A percentile compares a stretch with the other conserved stretches of the same genome.
phyloP scores from a whole-genome alignment of 2,329 filamentous ascomycete species.

The Hymenoscyphus albidus region DNA sequence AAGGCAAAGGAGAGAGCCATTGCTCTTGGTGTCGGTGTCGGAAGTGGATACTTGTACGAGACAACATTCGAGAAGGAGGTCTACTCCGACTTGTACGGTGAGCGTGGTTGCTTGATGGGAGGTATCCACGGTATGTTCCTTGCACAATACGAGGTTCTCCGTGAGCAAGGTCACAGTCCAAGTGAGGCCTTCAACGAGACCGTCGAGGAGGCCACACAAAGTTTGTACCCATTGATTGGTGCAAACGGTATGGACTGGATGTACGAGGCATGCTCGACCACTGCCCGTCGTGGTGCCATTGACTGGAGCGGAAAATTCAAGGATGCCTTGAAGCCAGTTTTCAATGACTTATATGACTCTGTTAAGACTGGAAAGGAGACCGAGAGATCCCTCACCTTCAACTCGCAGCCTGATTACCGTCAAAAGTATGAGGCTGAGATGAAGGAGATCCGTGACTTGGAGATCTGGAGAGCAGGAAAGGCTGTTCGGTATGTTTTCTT shows the following conservation, averaged over 20 bases:
- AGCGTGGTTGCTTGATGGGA: slow-evolving; percentile 99
- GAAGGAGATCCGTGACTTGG: slow-evolving; percentile 94
- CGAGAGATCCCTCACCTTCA: slow-evolving; percentile 94
- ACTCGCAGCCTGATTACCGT: slow-evolving; percentile 92
- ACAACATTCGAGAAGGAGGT: slow-evolving; percentile 99
- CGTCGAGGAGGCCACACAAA: slow-evolving; percentile 98
- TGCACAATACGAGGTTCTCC: slow-evolving; percentile 99
- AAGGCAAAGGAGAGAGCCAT: slow-evolving; percentile 98
- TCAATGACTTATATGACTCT: slow-evolving; percentile 93
- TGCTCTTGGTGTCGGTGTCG: slow-evolving; percentile 93
- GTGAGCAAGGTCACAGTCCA: slow-evolving; percentile 95
- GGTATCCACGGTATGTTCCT: slow-evolving; percentile 99
- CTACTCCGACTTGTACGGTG: slow-evolving; percentile 98
- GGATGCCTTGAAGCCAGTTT: slow-evolving; percentile 96
- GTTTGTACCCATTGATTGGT: slow-evolving; percentile 94
- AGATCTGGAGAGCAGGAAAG: slow-evolving; percentile 99
- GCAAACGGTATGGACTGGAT: slow-evolving; percentile 99
- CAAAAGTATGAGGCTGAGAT: slow-evolving; percentile 97
- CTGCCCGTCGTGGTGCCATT: slow-evolving; percentile 94
- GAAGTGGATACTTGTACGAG: slow-evolving; percentile 98
- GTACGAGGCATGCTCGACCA: slow-evolving; percentile 99
- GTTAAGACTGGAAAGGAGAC: slow-evolving; percentile 93
- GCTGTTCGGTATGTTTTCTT: slow-evolving; percentile 68
- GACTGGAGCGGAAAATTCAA: slow-evolving; percentile 98
- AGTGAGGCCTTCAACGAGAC: slow-evolving; percentile 99